Percentiles rank a stretch among this genome's conserved stretches.
Evolutionary conservation across 345 rosid species (phyloP).

Genomic region (Draba incana): DNA sequence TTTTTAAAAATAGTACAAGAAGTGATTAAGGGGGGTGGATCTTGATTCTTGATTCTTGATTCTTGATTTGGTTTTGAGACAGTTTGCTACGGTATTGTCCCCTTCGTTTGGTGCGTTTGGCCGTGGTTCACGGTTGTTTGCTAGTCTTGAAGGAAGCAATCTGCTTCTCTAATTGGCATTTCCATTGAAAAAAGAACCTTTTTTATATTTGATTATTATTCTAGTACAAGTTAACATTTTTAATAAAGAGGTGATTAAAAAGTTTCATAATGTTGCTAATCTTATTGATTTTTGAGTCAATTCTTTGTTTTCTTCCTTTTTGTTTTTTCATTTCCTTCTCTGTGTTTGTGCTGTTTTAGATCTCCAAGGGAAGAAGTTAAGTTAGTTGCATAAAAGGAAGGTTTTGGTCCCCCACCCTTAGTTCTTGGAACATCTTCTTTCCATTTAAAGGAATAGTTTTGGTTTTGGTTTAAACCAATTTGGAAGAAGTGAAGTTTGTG

Average conservation of each 20-base stretch:
- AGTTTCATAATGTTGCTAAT: constrained; percentile 21
- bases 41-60: constrained; percentile 40
- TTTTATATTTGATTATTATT: constrained; percentile 22
- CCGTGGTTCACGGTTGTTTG: constrained; percentile 38
- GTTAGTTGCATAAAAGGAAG: constrained; percentile 45
- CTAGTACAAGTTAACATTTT: constrained; percentile 22
- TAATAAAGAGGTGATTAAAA: constrained; percentile 29
- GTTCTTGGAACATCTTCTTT: constrained; percentile 45
- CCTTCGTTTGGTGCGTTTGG: constrained; percentile 30
- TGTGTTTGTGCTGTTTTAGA: constrained; percentile 56
- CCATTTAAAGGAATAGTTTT: constrained; percentile 45
- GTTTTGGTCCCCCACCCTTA: constrained; percentile 69
- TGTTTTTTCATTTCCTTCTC: constrained; percentile 16
- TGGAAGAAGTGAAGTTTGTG: constrained; percentile 26
- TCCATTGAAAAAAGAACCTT: constrained; percentile 35
- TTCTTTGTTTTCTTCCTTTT: constrained; percentile 36
- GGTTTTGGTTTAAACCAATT: constrained; percentile 15
- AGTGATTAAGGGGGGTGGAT: constrained; percentile 37
- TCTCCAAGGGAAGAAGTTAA: constrained; percentile 52
- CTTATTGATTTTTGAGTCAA: constrained; percentile 40
- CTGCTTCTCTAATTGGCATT: constrained; percentile 26
- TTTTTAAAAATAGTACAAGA: constrained; percentile 6
- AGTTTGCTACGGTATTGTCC: constrained; percentile 41
- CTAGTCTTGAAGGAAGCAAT: constrained; percentile 38
- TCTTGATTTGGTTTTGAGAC: constrained; percentile 49